Conservation (phyloP, 441 rosid genomes). For the Populus hybrid region DNA sequence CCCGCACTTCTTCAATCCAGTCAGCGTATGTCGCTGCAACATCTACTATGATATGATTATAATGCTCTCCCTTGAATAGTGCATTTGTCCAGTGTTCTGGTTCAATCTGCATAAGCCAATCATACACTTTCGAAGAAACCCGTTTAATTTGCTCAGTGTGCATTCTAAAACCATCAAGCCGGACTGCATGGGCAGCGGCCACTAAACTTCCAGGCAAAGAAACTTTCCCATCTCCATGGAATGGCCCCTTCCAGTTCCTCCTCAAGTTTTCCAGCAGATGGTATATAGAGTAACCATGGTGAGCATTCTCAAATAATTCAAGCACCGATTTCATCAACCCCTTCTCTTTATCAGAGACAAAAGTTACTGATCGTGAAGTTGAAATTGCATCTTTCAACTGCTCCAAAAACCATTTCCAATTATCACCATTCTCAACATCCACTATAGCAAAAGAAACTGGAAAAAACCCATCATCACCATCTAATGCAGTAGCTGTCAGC, state of each 20-base stretch:
- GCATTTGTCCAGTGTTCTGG: conserved; percentile 69
- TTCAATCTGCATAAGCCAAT: conserved; percentile 77
- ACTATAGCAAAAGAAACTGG: conserved; percentile 71
- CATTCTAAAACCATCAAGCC: conserved; percentile 51
- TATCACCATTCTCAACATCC: conserved; percentile 68
- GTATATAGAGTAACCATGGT: conserved; percentile 70
- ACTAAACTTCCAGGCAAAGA: conserved; percentile 55
- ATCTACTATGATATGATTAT: conserved; percentile 56
- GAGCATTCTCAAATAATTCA: conserved; percentile 65
- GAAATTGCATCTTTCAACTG: conserved; percentile 59
- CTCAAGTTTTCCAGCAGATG: conserved; percentile 74
- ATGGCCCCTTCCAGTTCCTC: conserved; percentile 77
- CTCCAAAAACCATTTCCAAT: conserved; percentile 80
- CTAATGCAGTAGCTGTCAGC: conserved; percentile 76
- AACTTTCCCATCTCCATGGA: conserved; percentile 75
- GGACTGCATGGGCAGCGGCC: conserved; percentile 76
- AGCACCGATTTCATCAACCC: conserved; percentile 52
- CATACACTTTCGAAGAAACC: conserved; percentile 64
- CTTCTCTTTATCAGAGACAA: conserved; percentile 68
- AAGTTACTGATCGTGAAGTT: conserved; percentile 54
- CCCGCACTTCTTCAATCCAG: conserved; percentile 77
- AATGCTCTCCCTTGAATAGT: conserved; percentile 70
- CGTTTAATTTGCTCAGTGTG: conserved; percentile 58
- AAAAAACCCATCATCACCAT: conserved; percentile 74
- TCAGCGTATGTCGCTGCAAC: conserved; percentile 53